Percentiles rank a stretch among this genome's conserved stretches.
Evolutionary conservation across 2,329 filamentous ascomycete genomes (phyloP).

Genomic region (Clonostachys rosea): DNA sequence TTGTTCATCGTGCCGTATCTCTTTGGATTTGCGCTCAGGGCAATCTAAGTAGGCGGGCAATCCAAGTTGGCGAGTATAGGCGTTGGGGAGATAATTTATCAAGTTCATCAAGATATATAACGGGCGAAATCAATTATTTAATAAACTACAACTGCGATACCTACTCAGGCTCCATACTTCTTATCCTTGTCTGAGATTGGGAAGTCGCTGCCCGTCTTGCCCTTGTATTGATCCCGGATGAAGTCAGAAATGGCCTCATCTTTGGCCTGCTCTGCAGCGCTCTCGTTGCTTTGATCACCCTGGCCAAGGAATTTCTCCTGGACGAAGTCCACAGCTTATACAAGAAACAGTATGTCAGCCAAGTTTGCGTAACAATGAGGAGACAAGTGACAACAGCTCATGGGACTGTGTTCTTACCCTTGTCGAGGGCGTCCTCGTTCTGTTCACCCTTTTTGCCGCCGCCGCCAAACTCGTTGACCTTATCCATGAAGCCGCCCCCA

Average conservation of each 20-base stretch:
- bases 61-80: too few relatives aligned
- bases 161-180: slow-evolving; percentile 15
- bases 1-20: slow-evolving; percentile 1
- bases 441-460: slow-evolving; percentile 72
- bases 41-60: too few relatives aligned
- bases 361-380: slow-evolving; percentile 1
- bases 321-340: slow-evolving; percentile 66
- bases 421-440: slow-evolving; percentile 80
- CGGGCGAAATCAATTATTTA: too few relatives aligned
- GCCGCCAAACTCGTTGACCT: slow-evolving; percentile 67
- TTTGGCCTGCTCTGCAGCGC: slow-evolving; percentile 75
- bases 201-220: slow-evolving; percentile 61
- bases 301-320: slow-evolving; percentile 71
- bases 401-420: slow-evolving; percentile 44
- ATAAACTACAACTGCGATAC: too few relatives aligned
- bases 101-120: too few relatives aligned
- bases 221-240: slow-evolving; percentile 69
- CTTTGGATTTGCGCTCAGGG: background rate
- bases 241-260: slow-evolving; percentile 74
- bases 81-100: too few relatives aligned
- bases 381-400: background rate
- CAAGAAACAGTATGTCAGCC: too few relatives aligned
- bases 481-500: slow-evolving; percentile 56
- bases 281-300: slow-evolving; percentile 68
- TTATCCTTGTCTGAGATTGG: slow-evolving; percentile 65